These are phyloP conservation scores for Spongospora subterranea DNA, from an alignment of 208 protist genomes.

Conservation along the genomic window DNA sequence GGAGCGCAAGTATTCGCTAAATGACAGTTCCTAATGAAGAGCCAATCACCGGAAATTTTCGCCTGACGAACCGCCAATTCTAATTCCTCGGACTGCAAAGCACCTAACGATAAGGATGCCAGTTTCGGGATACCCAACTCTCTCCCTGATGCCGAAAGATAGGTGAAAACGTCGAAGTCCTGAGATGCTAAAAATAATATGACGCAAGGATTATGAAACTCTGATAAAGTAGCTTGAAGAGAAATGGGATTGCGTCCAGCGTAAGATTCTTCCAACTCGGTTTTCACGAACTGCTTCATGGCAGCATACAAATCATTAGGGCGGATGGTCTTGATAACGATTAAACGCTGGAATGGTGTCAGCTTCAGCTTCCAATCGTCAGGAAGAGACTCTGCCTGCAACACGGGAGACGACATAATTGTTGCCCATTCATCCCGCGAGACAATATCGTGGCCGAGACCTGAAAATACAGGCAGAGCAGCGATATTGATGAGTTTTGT, in stretches of 20 bases:
- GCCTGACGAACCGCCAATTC: neutral
- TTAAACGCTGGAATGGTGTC: slow-evolving; percentile 40
- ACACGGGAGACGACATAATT: neutral
- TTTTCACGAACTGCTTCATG: neutral
- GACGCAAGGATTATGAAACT: too few relatives aligned
- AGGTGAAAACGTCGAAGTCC: too few relatives aligned
- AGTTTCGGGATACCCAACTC: too few relatives aligned
- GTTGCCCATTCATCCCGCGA: neutral
- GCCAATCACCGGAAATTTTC: neutral
- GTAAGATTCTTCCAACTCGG: neutral
- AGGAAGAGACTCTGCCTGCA: neutral
- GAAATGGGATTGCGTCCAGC: neutral
- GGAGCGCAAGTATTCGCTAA: neutral
- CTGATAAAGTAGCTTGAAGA: too few relatives aligned
- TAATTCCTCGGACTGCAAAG: neutral
- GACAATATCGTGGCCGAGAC: neutral
- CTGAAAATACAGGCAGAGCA: neutral
- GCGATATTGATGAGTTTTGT: neutral
- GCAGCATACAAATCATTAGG: neutral
- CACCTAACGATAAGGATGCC: neutral
- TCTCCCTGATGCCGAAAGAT: too few relatives aligned
- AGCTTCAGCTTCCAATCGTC: neutral
- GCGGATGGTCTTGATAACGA: slow-evolving; percentile 2
- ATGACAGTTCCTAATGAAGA: neutral
- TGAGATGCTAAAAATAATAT: too few relatives aligned